Evolutionary conservation across 1,139 yeast species (phyloP).

Genomic region (Nakaseomyces sp.): DNA sequence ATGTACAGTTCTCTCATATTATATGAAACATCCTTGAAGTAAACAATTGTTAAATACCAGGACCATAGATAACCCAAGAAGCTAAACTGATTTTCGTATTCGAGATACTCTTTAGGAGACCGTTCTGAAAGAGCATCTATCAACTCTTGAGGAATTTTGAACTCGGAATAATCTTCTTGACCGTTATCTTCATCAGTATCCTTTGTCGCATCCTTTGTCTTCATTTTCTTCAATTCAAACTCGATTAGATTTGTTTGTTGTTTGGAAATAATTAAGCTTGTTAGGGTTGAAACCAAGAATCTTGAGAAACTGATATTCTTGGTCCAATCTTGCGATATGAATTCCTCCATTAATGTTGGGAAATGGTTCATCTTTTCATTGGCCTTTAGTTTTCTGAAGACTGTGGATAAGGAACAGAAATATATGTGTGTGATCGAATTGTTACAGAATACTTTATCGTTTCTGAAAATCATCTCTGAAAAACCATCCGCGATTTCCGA

Average conservation of each 20-base stretch:
- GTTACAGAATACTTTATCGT: slow-evolving; percentile 1
- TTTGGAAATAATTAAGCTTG: slow-evolving; percentile 30
- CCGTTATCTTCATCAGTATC: slow-evolving; percentile 18
- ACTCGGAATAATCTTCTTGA: slow-evolving; percentile 16
- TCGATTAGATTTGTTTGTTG: slow-evolving; percentile 58
- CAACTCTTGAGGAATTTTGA: slow-evolving; percentile 22
- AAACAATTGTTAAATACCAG: slow-evolving; percentile 58
- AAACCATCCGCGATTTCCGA: not conserved
- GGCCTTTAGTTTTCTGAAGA: not conserved
- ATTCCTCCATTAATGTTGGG: not conserved
- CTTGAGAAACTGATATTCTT: slow-evolving; percentile 31
- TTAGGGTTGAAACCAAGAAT: slow-evolving; percentile 33
- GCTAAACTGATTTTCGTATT: slow-evolving; percentile 32
- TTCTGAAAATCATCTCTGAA: slow-evolving; percentile 11
- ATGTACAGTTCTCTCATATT: slow-evolving; percentile 55
- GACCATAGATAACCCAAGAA: slow-evolving; percentile 51
- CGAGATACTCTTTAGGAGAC: slow-evolving; percentile 34
- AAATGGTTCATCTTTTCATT: not conserved
- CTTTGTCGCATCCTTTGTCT: slow-evolving; percentile 20
- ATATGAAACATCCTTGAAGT: slow-evolving; percentile 60
- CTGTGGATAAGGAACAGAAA: not conserved
- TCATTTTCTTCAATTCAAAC: slow-evolving; percentile 39
- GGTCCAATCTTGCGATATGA: not conserved
- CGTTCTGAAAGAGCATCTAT: slow-evolving; percentile 11
- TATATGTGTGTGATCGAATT: not conserved